phyloP scores from a whole-genome alignment of 2,329 filamentous ascomycete species.

The Alternaria brassicicola region DNA sequence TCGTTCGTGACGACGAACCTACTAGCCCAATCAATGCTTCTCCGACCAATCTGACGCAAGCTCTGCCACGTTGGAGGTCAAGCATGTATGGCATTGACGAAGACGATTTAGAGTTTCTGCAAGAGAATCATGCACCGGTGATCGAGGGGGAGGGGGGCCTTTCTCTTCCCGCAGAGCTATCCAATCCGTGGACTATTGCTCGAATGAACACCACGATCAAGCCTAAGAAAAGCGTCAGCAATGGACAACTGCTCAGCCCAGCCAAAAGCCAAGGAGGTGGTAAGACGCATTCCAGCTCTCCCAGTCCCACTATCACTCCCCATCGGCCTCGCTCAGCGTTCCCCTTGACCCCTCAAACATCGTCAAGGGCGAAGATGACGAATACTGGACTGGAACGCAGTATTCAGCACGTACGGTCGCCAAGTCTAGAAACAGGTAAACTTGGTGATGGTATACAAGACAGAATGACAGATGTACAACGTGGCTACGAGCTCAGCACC shows the following conservation, averaged over 20 bases:
- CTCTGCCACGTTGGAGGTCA: constrained; percentile 37
- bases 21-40: neutral
- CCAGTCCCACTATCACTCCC: constrained; percentile 4
- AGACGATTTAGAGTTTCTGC: constrained; percentile 40
- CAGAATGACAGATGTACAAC: no score
- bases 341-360: constrained; percentile 27
- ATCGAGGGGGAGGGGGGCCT: constrained; percentile 37
- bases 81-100: constrained; percentile 50
- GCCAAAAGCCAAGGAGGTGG: constrained; percentile 22
- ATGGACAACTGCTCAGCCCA: constrained; percentile 34
- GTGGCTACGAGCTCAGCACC: neutral
- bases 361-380: constrained; percentile 8
- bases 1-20: neutral
- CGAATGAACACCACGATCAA: constrained; percentile 52
- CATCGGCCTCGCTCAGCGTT: neutral
- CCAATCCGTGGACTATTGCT: constrained; percentile 59
- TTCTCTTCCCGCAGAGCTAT: constrained; percentile 32
- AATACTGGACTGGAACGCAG: constrained; percentile 16
- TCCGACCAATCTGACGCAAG: neutral
- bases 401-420: constrained; percentile 8
- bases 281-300: constrained; percentile 11
- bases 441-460: neutral
- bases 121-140: constrained; percentile 17
- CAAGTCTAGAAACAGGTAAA: neutral
- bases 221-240: constrained; percentile 14